Evolutionary conservation across 495 filamentous ascomycete genomes (phyloP).

Genomic region (Cercophora newfieldiana): DNA sequence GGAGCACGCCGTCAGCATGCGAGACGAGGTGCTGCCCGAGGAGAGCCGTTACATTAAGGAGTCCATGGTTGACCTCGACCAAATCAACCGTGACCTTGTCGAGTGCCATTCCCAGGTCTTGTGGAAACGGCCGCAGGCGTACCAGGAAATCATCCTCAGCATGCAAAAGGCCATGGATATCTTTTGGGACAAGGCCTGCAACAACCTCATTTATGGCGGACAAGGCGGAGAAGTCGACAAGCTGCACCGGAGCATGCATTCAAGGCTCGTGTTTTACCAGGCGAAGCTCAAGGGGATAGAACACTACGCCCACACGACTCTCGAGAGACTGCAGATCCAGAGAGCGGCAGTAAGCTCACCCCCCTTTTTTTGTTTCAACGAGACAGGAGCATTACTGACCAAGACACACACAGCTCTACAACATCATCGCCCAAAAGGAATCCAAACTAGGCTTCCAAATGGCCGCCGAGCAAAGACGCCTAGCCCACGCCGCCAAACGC

Average conservation of each 20-base stretch:
- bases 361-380: not conserved
- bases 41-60: conserved; percentile 45
- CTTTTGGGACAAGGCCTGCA: conserved; percentile 35
- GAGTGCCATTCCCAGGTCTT: conserved; percentile 59
- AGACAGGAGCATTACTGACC: not conserved
- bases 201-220: conserved; percentile 24
- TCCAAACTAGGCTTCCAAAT: conserved; percentile 57
- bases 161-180: conserved; percentile 44
- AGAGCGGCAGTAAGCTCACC: conserved; percentile 49
- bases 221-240: conserved; percentile 30
- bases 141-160: conserved; percentile 50
- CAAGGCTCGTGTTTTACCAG: conserved; percentile 54
- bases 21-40: conserved; percentile 53
- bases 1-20: conserved; percentile 59
- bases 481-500: conserved; percentile 57
- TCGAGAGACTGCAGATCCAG: conserved; percentile 54
- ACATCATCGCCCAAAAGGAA: conserved; percentile 60
- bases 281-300: conserved; percentile 57
- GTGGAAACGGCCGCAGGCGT: conserved; percentile 60
- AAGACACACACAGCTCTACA: conserved; percentile 44
- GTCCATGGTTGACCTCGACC: conserved; percentile 52
- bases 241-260: conserved; percentile 46
- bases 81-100: conserved; percentile 56
- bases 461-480: conserved; percentile 55
- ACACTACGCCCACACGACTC: conserved; percentile 55